These are phyloP conservation scores for Abelmoschus esculentus DNA, from an alignment of 345 rosid species.

Conservation along the genomic window DNA sequence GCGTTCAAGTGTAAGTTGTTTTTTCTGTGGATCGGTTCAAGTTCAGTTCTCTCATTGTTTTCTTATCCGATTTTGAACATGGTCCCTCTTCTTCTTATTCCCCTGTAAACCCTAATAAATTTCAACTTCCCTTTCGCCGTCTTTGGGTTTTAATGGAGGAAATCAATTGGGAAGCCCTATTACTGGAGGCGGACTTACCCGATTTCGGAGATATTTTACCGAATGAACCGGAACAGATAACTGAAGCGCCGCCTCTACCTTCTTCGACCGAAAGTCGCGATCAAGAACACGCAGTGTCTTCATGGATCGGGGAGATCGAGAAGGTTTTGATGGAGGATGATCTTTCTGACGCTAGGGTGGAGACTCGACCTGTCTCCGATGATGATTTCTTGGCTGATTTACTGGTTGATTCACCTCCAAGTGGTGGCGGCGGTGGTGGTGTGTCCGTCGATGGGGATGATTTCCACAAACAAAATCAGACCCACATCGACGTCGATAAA, in stretches of 20 bases:
- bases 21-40: background rate
- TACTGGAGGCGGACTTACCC: background rate
- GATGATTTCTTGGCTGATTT: conserved; percentile 28
- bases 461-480: background rate
- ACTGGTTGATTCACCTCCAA: conserved; percentile 27
- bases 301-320: conserved; percentile 40
- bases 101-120: background rate
- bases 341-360: background rate
- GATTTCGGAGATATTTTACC: background rate
- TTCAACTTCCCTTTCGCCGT: background rate
- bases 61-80: background rate
- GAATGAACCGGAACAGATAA: background rate
- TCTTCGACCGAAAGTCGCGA: conserved; percentile 1
- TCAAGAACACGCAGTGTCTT: conserved; percentile 14
- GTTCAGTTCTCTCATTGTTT: background rate
- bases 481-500: background rate
- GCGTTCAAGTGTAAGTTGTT: background rate
- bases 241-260: background rate
- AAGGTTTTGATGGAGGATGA: conserved; percentile 34
- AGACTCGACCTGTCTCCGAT: conserved; percentile 15
- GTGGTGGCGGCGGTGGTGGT: conserved; percentile 7
- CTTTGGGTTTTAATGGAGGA: background rate
- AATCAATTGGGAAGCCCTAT: background rate
- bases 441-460: conserved; percentile 13
- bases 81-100: background rate